These are phyloP conservation scores for Brassica nigra DNA, from an alignment of 345 rosid genomes.

Conservation along the genomic window DNA sequence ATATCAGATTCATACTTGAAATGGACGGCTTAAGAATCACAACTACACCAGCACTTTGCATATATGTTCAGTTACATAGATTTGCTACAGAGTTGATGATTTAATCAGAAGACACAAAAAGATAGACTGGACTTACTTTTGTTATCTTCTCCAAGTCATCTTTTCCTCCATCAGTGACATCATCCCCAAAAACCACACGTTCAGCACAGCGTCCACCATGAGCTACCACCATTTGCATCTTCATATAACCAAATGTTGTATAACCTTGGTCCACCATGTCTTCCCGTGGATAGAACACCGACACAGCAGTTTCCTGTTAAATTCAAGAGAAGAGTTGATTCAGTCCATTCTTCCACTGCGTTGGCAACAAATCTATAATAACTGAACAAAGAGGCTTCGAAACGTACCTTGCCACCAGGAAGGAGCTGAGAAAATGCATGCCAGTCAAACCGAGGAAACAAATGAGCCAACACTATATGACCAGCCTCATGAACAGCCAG, in stretches of 20 bases:
- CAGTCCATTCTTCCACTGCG: constrained; percentile 11
- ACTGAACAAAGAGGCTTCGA: constrained; percentile 1
- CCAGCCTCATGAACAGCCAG: constrained; percentile 98
- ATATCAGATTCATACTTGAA: constrained; percentile 8
- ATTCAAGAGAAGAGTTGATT: constrained; percentile 2
- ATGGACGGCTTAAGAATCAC: background rate
- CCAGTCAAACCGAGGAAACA: constrained; percentile 97
- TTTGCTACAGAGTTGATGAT: background rate
- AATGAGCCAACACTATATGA: constrained; percentile 84
- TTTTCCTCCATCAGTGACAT: constrained; percentile 90
- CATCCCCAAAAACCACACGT: constrained; percentile 75
- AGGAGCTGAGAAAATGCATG: constrained; percentile 99
- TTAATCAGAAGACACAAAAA: background rate
- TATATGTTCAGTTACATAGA: constrained; percentile 1
- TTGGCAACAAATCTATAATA: background rate
- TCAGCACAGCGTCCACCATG: constrained; percentile 99
- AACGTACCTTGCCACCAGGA: constrained; percentile 90
- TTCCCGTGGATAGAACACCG: constrained; percentile 94
- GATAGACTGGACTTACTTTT: constrained; percentile 50
- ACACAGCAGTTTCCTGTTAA: constrained; percentile 87
- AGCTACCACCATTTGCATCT: constrained; percentile 99
- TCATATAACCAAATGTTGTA: constrained; percentile 96
- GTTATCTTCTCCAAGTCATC: constrained; percentile 94
- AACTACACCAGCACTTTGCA: constrained; percentile 4
- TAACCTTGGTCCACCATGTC: constrained; percentile 96